Evolutionary conservation across 108 stramenopile species (phyloP).

Genomic region (Fragilariopsis cylindrus): DNA sequence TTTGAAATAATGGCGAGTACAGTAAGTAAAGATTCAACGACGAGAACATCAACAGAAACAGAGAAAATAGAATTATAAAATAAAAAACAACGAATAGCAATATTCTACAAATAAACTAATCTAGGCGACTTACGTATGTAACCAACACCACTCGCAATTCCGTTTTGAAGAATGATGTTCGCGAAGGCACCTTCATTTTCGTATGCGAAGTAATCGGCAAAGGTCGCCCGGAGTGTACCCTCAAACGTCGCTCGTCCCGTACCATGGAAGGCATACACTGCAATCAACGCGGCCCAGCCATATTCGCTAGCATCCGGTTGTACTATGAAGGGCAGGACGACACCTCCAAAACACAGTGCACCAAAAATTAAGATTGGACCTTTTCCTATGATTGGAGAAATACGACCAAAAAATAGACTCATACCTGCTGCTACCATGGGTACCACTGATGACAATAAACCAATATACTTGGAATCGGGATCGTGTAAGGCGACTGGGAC

Average conservation of each 20-base stretch:
- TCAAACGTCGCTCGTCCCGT: slow-evolving; percentile 83
- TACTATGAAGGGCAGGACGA: slow-evolving; percentile 65
- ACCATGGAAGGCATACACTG: slow-evolving; percentile 70
- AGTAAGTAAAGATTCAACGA: no score
- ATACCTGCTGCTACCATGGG: slow-evolving; percentile 58
- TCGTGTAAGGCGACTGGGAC: slow-evolving; percentile 59
- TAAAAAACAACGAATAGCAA: neutral
- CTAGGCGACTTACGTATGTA: slow-evolving; percentile 40
- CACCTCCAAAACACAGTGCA: slow-evolving; percentile 51
- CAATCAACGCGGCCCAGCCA: slow-evolving; percentile 37
- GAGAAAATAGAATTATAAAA: neutral
- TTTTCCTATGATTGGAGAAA: slow-evolving; percentile 35
- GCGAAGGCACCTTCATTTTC: slow-evolving; percentile 84
- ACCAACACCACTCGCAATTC: slow-evolving; percentile 68
- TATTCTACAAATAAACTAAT: neutral
- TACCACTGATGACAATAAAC: slow-evolving; percentile 56
- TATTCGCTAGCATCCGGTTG: slow-evolving; percentile 47
- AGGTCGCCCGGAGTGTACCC: slow-evolving; percentile 73
- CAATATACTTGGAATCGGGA: slow-evolving; percentile 55
- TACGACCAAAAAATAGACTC: slow-evolving; percentile 55
- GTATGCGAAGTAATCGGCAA: slow-evolving; percentile 74
- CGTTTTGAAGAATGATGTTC: slow-evolving; percentile 84
- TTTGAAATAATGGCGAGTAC: no score
- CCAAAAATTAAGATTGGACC: slow-evolving; percentile 60
- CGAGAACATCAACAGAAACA: neutral